Evolutionary conservation across 192 early-diverging fungal genomes (phyloP).

Genomic region (Coemansia sp.): DNA sequence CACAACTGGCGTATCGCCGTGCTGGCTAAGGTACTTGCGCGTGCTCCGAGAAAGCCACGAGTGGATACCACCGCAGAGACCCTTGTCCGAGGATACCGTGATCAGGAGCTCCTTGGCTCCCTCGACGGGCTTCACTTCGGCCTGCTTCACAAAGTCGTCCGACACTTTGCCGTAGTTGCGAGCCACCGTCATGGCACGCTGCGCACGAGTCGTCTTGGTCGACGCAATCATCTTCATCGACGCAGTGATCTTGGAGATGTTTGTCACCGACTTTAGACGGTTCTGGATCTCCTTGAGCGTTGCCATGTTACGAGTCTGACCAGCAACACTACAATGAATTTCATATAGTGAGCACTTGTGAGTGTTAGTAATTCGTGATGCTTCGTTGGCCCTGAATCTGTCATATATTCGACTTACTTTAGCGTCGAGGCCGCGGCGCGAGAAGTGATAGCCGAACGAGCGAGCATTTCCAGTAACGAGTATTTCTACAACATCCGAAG

Average conservation of each 20-base stretch:
- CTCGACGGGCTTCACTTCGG: conserved; percentile 72
- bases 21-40: conserved; percentile 64
- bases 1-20: conserved; percentile 63
- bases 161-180: conserved; percentile 67
- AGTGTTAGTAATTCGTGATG: neutral
- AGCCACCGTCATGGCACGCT: conserved; percentile 87
- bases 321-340: conserved; percentile 54
- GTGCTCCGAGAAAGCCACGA: conserved; percentile 86
- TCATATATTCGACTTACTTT: conserved; percentile 30
- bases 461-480: conserved; percentile 42
- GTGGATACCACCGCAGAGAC: conserved; percentile 99
- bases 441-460: conserved; percentile 48
- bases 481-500: neutral
- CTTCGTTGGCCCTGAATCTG: neutral
- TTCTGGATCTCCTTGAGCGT: conserved; percentile 93
- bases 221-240: conserved; percentile 99
- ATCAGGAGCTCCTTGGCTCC: conserved; percentile 72
- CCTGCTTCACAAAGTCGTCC: conserved; percentile 57
- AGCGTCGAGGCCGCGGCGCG: conserved; percentile 38
- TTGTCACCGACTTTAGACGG: conserved; percentile 94
- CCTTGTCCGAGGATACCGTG: conserved; percentile 93
- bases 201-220: conserved; percentile 90
- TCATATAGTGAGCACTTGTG: neutral
- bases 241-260: conserved; percentile 99
- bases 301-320: conserved; percentile 90